Evolutionary conservation across 1,284 basidiomycete genomes (phyloP).

Genomic region (Ustilago shanxiensis): DNA sequence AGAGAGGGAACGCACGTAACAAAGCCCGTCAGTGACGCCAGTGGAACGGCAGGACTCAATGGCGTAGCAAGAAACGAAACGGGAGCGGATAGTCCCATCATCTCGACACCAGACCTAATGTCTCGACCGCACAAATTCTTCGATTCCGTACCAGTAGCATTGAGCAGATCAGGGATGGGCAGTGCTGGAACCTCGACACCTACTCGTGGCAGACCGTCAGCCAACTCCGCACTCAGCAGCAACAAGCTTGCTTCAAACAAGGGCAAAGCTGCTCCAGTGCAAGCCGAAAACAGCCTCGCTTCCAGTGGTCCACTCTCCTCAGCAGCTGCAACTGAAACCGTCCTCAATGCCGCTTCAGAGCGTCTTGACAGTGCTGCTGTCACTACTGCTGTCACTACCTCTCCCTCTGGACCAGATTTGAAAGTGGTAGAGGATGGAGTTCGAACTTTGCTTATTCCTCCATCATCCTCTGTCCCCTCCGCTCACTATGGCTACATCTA

Average conservation of each 20-base stretch:
- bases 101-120: slow-evolving; percentile 43
- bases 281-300: background rate
- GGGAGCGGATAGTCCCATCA: slow-evolving; percentile 42
- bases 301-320: slow-evolving; percentile 17
- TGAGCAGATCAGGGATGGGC: slow-evolving; percentile 45
- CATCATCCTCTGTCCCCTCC: slow-evolving; percentile 72
- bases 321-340: slow-evolving; percentile 24
- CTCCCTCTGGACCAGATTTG: background rate
- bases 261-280: background rate
- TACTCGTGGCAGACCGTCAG: slow-evolving; percentile 12
- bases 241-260: background rate
- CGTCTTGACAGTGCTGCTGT: slow-evolving; percentile 32
- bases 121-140: slow-evolving; percentile 66
- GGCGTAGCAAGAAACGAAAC: background rate
- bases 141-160: slow-evolving; percentile 69
- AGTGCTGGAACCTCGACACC: slow-evolving; percentile 37
- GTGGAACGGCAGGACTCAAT: background rate
- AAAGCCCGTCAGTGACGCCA: background rate
- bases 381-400: slow-evolving; percentile 6
- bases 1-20: too few species aligned
- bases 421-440: slow-evolving; percentile 9
- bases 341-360: slow-evolving; percentile 32
- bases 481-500: slow-evolving; percentile 96
- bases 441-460: slow-evolving; percentile 42
- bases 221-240: background rate